phyloP scores from a whole-genome alignment of 768 basidiomycete genomes.

The Zangia roseola region DNA sequence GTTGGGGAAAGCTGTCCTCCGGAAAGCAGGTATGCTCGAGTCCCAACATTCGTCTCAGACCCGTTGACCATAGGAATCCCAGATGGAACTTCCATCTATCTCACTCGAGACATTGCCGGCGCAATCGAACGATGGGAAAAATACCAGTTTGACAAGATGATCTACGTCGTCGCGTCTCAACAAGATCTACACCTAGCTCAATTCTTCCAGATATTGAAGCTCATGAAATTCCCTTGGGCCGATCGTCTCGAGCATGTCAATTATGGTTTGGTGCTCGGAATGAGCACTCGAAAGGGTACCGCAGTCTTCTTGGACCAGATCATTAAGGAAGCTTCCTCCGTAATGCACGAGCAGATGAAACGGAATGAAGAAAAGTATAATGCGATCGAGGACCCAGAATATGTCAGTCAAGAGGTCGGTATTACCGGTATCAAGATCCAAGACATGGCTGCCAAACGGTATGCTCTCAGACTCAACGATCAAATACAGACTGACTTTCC shows the following conservation, averaged over 20 bases:
- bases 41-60: too few relatives aligned
- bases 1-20: constrained; percentile 84
- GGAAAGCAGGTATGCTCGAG: constrained; percentile 66
- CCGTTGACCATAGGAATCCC: not conserved
- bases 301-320: constrained; percentile 95
- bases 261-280: constrained; percentile 89
- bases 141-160: constrained; percentile 90
- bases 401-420: constrained; percentile 77
- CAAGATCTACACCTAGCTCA: constrained; percentile 88
- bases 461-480: constrained; percentile 19
- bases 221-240: constrained; percentile 92
- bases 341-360: constrained; percentile 97
- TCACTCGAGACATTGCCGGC: constrained; percentile 93
- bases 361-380: constrained; percentile 92
- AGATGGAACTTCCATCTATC: constrained; percentile 94
- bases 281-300: constrained; percentile 92
- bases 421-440: constrained; percentile 97
- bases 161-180: constrained; percentile 88
- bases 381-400: constrained; percentile 83
- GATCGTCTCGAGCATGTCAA: constrained; percentile 82
- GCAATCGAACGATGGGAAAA: constrained; percentile 91
- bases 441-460: constrained; percentile 95
- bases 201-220: constrained; percentile 88
- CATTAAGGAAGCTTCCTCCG: constrained; percentile 78
- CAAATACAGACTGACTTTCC: not conserved